These are phyloP conservation scores for Petrea volubilis DNA, from an alignment of 257 asterid species.

Conservation along the genomic window DNA sequence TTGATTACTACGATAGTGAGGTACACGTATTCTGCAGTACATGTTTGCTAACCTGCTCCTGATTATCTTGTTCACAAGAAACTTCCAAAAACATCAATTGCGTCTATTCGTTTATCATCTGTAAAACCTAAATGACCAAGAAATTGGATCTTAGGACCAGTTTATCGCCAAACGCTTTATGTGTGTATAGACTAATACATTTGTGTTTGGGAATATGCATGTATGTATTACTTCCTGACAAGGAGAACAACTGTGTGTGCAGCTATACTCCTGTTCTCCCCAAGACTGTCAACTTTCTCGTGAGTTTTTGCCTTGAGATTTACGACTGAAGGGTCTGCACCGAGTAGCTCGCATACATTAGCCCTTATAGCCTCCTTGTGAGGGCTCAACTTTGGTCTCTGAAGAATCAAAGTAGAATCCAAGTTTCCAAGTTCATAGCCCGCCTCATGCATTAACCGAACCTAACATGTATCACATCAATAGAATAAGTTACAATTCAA, in stretches of 20 bases:
- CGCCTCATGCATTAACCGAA: slow-evolving; percentile 70
- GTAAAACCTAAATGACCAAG: neutral
- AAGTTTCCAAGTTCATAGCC: slow-evolving; percentile 73
- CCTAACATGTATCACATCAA: slow-evolving; percentile 37
- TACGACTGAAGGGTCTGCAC: slow-evolving; percentile 66
- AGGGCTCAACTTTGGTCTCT: slow-evolving; percentile 73
- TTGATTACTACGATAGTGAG: too few relatives aligned
- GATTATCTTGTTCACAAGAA: neutral
- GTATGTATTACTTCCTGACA: slow-evolving; percentile 40
- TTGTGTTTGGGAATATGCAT: slow-evolving; percentile 28
- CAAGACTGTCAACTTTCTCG: slow-evolving; percentile 79
- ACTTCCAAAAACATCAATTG: neutral
- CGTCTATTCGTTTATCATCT: neutral
- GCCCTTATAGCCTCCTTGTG: slow-evolving; percentile 72
- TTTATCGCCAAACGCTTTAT: neutral
- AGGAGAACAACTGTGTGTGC: slow-evolving; percentile 77
- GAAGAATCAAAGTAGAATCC: slow-evolving; percentile 68
- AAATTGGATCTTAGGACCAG: neutral
- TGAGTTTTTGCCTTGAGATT: slow-evolving; percentile 79
- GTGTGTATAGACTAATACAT: neutral
- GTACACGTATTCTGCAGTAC: too few relatives aligned
- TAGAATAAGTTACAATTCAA: slow-evolving; percentile 8
- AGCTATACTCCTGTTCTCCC: slow-evolving; percentile 77
- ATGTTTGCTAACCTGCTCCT: too few relatives aligned
- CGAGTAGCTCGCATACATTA: slow-evolving; percentile 59